Evolutionary conservation across 352 stramenopile species (phyloP), one percentile per base, ranked within the genome.

Genomic region (Phytophthora cactorum): DNA sequence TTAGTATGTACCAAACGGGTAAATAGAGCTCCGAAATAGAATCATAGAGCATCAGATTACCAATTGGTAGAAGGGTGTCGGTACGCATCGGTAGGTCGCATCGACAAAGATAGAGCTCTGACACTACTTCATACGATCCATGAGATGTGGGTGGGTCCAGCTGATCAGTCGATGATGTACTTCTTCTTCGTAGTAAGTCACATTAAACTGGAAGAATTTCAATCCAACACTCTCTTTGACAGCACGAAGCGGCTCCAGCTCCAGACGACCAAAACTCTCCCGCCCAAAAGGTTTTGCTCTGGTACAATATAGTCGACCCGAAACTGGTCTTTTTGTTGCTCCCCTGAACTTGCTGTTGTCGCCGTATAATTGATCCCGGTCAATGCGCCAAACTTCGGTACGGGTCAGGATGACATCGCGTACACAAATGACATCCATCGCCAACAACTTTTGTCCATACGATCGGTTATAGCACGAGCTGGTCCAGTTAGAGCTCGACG

Each of bases 171-270:
- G 41, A 58, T 61, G 51, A 5, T 44, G 10, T 3, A 61, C 59
- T 31, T 61, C 59, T 1, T 51, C 41, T 43, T 61, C 59, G n/a
- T 61, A 67, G 28, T 61, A 56, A 5, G 51, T 61, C 8, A 51
- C 31, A 7, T 61, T 43, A n/a, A 67, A 67, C 39, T 43, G 38
- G 25, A 66, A 54, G 9, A 60, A 43, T 4, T 4, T 67, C 39
- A 45, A 44, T 5, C 28, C 39, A 0, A 38, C n/a, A 7, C 28
- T 45, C 0, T 25, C 39, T 25, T 45, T 45, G 39, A 45, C 14
- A 3, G 25, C 39, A 10, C 39, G 25, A 47, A 66, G n/a, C 9
- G 49, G 58, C 12, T 66, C 47, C 0, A 1, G 38, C 15, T 58
- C 17, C 1, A 64, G 28, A 8, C 49, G 29, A 4, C 38, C 58